Conservation (phyloP, 2,329 filamentous ascomycete genomes). For the Penicillium brevicompactum region DNA sequence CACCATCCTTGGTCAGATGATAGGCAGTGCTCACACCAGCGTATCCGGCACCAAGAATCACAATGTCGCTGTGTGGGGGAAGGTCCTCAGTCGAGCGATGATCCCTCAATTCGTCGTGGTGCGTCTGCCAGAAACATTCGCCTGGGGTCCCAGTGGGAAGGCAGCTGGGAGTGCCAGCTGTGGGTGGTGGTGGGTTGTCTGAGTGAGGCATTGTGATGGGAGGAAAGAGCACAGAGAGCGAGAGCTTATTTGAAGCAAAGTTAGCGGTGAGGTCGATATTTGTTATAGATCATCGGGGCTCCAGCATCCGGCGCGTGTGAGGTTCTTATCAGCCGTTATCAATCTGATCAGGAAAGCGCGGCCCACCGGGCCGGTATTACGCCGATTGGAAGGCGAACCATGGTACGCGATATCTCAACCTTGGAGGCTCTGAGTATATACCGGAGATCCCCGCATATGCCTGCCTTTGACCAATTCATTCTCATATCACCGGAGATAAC, state of each 20-base stretch:
- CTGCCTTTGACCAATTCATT: background rate
- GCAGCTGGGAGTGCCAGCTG: background rate
- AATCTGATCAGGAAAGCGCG: background rate
- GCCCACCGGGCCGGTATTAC: background rate
- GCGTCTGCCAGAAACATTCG: constrained; percentile 40
- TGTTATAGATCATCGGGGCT: background rate
- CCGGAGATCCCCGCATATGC: background rate
- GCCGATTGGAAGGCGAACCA: background rate
- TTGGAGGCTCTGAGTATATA: background rate
- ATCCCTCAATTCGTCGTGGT: constrained; percentile 43
- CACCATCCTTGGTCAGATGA: constrained; percentile 39
- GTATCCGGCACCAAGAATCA: constrained; percentile 53
- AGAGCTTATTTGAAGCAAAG: background rate
- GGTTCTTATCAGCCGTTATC: background rate
- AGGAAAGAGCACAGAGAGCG: background rate
- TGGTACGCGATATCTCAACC: background rate
- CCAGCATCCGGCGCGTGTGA: background rate
- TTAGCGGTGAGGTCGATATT: background rate
- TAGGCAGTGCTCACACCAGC: constrained; percentile 49
- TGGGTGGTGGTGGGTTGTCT: background rate
- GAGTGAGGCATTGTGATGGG: background rate
- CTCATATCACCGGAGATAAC: background rate
- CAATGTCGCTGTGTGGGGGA: constrained; percentile 46
- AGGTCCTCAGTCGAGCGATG: constrained; percentile 43
- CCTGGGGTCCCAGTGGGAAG: background rate